phyloP scores from a whole-genome alignment of 352 stramenopile species.

The Phytophthora pseudosyringae region DNA sequence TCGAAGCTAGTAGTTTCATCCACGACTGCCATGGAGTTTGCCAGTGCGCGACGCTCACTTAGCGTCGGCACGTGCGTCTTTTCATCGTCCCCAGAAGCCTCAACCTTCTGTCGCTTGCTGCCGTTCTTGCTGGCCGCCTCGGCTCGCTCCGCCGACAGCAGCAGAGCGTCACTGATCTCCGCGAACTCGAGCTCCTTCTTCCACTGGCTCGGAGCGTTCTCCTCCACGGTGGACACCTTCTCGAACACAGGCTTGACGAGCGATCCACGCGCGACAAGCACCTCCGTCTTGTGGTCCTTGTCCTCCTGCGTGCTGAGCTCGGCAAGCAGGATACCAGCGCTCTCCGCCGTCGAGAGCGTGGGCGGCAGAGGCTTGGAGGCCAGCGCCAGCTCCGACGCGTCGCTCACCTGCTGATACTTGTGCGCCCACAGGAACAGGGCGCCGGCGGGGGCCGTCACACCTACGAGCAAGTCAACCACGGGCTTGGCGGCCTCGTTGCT shows the following conservation, averaged over 20 bases:
- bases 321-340: constrained; percentile 54
- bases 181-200: constrained; percentile 61
- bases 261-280: constrained; percentile 77
- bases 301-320: constrained; percentile 39
- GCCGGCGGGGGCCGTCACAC: constrained; percentile 61
- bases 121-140: constrained; percentile 42
- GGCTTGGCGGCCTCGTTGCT: constrained; percentile 18
- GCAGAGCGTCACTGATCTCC: constrained; percentile 67
- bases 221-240: constrained; percentile 63
- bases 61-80: constrained; percentile 78
- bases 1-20: constrained; percentile 70
- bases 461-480: constrained; percentile 61
- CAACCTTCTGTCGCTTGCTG: constrained; percentile 72
- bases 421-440: constrained; percentile 78
- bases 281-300: constrained; percentile 38
- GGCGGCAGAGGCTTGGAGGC: constrained; percentile 74
- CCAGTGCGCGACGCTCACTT: constrained; percentile 64
- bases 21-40: constrained; percentile 62
- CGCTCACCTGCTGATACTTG: constrained; percentile 61
- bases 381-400: constrained; percentile 38
- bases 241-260: constrained; percentile 83
- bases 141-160: constrained; percentile 52
- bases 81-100: constrained; percentile 47
- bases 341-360: constrained; percentile 38
- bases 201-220: constrained; percentile 59